Conservation (phyloP, 1,284 basidiomycete genomes). For the Malassezia furfur region DNA sequence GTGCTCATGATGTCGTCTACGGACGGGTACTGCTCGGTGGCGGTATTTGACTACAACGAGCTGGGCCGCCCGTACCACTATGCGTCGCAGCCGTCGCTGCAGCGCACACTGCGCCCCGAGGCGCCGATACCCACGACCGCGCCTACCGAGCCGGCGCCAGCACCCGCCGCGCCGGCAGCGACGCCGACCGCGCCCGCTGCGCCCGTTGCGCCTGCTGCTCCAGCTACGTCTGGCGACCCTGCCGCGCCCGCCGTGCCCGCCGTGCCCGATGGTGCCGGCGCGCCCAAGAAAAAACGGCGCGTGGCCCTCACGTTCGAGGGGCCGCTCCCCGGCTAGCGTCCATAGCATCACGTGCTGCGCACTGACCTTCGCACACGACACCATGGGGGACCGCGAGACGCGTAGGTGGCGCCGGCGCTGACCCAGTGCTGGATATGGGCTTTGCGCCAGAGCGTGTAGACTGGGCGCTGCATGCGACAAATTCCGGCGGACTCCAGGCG, state of each 20-base stretch:
- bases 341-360: conserved; percentile 4
- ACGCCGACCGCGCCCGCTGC: conserved; percentile 13
- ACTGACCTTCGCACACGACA: background rate
- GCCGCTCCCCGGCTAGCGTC: conserved; percentile 19
- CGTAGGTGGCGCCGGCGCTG: conserved; percentile 2
- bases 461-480: conserved; percentile 40
- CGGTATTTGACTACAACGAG: conserved; percentile 69
- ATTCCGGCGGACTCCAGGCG: conserved; percentile 22
- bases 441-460: conserved; percentile 41
- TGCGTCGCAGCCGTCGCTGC: conserved; percentile 29
- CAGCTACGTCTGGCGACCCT: too few relatives aligned
- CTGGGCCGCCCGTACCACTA: conserved; percentile 57
- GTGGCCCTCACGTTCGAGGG: conserved; percentile 61
- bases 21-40: conserved; percentile 92
- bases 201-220: too few relatives aligned
- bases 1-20: conserved; percentile 80
- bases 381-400: conserved; percentile 13
- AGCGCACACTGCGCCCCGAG: background rate
- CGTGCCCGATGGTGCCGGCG: conserved; percentile 49
- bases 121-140: conserved; percentile 16
- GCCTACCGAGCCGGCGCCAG: conserved; percentile 1
- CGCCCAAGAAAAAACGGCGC: conserved; percentile 79
- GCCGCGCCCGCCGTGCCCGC: too few relatives aligned
- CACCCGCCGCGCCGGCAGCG: conserved; percentile 8
- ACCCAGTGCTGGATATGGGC: conserved; percentile 43